Base-by-base conservation (phyloP, 108 stramenopile genomes). In the Skeletonema tropicum region DNA sequence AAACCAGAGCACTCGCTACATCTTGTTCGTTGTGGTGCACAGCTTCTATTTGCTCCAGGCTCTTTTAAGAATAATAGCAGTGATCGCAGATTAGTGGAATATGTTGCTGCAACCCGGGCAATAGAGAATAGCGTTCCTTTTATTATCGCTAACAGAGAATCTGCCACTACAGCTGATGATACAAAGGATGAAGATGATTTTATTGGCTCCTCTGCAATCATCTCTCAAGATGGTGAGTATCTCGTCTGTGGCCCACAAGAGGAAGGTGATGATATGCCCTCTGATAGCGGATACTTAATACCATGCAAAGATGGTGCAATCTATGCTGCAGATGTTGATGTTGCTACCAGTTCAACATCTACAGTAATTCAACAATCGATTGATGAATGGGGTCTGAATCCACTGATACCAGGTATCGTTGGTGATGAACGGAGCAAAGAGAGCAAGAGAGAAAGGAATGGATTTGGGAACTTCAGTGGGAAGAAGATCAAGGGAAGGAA, bases 311-410 rank as follows among this genome's bases (percentile, higher is more conserved):
- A 19, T 19, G 48, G 48, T 19, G 48, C n/a, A 17, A n/a, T 49
- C 12, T 49, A 49, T 17, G 48, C 48, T 49, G 48, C 48, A 49
- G 48, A 49, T 49, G 19, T 49, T 19, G 48, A 49, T 17, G 0
- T 49, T 19, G 48, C 1, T 17, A 49, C 48, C 0, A n/a, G 0
- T 35, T 39, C 38, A 2, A 49, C 6, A 7, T 49, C 48, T 0
- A 0, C 17, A 49, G 48, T 49, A 0, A 49, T 19, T 17, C 48
- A 49, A 49, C 48, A 49, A 49, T 49, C 48, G 48, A 49, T 49
- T 49, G 48, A 49, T 49, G 2, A 49, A 19, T 49, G 48, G 48
- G 48, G 17, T 49, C 48, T 49, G n/a, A 49, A 49, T 49, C 48
- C 48, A 19, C 17, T 49, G 4, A 6, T 49, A 49, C 48, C 48